Evolutionary conservation across 164 flowering plant species (phyloP), one percentile per base, ranked within the genome.

Genomic region (Brasenia schreberi): DNA sequence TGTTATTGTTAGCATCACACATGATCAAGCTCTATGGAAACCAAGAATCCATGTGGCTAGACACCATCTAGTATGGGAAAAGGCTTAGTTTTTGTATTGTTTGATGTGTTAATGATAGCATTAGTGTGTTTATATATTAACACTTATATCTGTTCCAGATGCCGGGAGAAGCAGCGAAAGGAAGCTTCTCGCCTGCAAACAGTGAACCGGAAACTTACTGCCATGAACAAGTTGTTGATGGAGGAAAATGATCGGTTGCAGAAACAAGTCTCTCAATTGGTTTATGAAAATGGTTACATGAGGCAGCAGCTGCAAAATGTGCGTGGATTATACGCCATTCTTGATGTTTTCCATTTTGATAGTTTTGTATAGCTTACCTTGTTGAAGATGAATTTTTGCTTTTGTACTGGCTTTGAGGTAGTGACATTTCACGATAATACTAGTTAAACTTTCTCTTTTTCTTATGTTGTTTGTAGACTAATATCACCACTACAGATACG

Each of bases 231-330:
- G 83, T 90, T 92, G 45, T 68, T 92, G 56, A 92, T 92, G 96
- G 98, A 92, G 76, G 98, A 92, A 79, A 92, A 92, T 66, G 96
- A 92, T 70, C 79, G 97, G 73, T 77, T 92, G 83, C 97, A 91
- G 84, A 91, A 92, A 79, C 97, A 91, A 69, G 97, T 89, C 72
- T 89, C 97, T 0, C 94, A 89, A 5, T 77, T 92, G 81, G 97
- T 92, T 71, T 85, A 85, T 72, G 96, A 92, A 66, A 92, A 92
- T 76, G 86, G 97, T 65, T 89, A 80, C 78, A 87, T 86, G 72
- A 92, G 92, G 67, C 94, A 86, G 63, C 92, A 87, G 65, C 82
- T 82, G n/a, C 94, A 85, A 52, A 84, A 68, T 70, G 96, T 91
- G 67, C 82, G 87, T 52, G 33, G 58, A 10, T 63, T 43, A 6